Conservation (phyloP, 2,329 filamentous ascomycete genomes). For the Gyromitra esculenta region DNA sequence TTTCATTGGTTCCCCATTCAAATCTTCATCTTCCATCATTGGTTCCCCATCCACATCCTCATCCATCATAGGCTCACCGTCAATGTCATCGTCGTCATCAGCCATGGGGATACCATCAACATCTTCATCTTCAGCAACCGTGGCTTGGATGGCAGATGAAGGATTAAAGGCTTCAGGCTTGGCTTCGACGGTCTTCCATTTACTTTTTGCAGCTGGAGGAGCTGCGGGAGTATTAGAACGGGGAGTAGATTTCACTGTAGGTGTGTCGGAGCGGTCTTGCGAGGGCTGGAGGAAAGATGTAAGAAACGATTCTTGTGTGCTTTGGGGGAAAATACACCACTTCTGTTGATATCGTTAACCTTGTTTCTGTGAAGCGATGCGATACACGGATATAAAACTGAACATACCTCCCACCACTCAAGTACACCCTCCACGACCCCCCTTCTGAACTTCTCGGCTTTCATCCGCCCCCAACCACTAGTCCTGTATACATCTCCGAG, state of each 20-base stretch:
- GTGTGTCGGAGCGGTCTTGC: slow-evolving; percentile 48
- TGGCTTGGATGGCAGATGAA: slow-evolving; percentile 34
- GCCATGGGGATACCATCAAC: slow-evolving; percentile 59
- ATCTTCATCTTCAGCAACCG: slow-evolving; percentile 59
- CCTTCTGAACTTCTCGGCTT: slow-evolving; percentile 84
- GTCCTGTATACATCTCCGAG: slow-evolving; percentile 78
- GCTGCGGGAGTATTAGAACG: slow-evolving; percentile 38
- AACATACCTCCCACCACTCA: slow-evolving; percentile 70
- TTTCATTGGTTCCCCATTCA: slow-evolving; percentile 59
- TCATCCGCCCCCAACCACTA: slow-evolving; percentile 80
- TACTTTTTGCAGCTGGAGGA: slow-evolving; percentile 61
- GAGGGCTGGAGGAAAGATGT: slow-evolving; percentile 71
- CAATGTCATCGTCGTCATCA: slow-evolving; percentile 58
- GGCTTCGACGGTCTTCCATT: slow-evolving; percentile 64
- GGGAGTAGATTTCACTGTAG: slow-evolving; percentile 21
- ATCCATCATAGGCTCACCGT: slow-evolving; percentile 58
- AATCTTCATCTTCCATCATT: slow-evolving; percentile 62
- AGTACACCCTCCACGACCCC: slow-evolving; percentile 73
- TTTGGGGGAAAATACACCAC: slow-evolving; percentile 74
- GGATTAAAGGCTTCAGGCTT: slow-evolving; percentile 58
- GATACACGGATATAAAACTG: slow-evolving; percentile 4
- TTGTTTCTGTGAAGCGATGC: slow-evolving; percentile 14
- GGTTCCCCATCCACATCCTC: slow-evolving; percentile 62
- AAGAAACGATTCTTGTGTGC: slow-evolving; percentile 76
- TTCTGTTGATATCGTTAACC: slow-evolving; percentile 55